Percentiles rank a stretch among this genome's conserved stretches.
These are phyloP conservation scores for Lasiosphaeris hirsuta DNA, from an alignment of 495 filamentous ascomycete genomes.

Conservation along the genomic window DNA sequence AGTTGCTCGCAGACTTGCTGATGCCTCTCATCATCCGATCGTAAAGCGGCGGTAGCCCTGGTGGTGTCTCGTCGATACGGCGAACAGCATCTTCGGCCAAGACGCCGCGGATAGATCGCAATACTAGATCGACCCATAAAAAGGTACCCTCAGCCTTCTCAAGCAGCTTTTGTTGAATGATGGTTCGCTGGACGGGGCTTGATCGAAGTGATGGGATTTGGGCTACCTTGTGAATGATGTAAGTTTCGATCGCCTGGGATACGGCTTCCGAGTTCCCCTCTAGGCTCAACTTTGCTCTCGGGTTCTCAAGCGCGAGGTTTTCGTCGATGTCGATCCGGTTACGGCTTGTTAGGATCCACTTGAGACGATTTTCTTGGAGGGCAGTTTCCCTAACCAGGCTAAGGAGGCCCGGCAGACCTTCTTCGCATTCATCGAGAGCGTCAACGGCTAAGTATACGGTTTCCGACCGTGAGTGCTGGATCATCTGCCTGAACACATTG, in stretches of 20 bases:
- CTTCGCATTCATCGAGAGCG: conserved; percentile 4
- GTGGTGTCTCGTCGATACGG: background rate
- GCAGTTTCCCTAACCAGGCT: background rate
- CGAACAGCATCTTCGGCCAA: background rate
- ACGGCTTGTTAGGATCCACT: conserved; percentile 3
- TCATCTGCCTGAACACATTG: background rate
- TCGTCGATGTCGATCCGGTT: conserved; percentile 1
- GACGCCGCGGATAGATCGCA: background rate
- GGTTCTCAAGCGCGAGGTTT: background rate
- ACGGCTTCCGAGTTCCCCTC: background rate
- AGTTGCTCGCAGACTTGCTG: background rate
- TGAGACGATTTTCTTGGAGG: background rate
- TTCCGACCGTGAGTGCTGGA: background rate
- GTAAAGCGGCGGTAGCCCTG: background rate
- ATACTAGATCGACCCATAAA: conserved; percentile 4
- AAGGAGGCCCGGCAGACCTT: background rate
- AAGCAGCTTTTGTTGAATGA: background rate
- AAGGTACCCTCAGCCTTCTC: conserved; percentile 2
- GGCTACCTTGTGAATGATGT: conserved; percentile 1
- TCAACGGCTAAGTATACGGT: background rate
- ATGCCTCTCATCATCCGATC: background rate
- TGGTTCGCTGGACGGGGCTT: background rate
- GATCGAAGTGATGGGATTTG: background rate
- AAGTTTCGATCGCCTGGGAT: conserved; percentile 1
- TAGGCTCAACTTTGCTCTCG: background rate